Evolutionary conservation across 305 asterid genomes (phyloP).

Genomic region (Fraxinus nigra): DNA sequence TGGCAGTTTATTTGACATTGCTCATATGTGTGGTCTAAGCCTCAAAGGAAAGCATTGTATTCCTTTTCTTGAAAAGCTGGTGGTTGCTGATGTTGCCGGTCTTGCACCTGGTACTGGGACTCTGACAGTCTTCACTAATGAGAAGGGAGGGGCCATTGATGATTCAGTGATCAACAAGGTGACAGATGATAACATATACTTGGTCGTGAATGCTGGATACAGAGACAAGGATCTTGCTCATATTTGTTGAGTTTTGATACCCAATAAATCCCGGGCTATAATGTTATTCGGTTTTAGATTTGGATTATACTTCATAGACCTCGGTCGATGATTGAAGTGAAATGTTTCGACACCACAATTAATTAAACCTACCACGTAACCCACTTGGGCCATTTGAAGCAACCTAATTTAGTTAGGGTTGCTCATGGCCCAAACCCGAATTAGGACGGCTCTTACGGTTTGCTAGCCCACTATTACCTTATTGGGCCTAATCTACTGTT

Average conservation of each 20-base stretch:
- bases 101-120: slow-evolving; percentile 49
- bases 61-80: neutral
- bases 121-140: slow-evolving; percentile 87
- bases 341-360: no score
- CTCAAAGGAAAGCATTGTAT: slow-evolving; percentile 38
- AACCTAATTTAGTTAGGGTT: no score
- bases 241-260: slow-evolving; percentile 28
- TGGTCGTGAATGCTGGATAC: slow-evolving; percentile 65
- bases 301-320: no score
- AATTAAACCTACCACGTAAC: no score
- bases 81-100: neutral
- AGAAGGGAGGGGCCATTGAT: slow-evolving; percentile 86
- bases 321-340: no score
- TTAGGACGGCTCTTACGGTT: no score
- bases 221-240: slow-evolving; percentile 97
- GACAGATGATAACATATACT: slow-evolving; percentile 29
- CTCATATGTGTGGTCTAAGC: slow-evolving; percentile 97
- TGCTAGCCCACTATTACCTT: no score
- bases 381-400: no score
- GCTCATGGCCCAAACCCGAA: no score
- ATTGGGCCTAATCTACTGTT: no score
- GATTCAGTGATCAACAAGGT: neutral
- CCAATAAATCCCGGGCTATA: no score
- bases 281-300: no score
- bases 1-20: slow-evolving; percentile 85